Percentiles rank a stretch among this genome's conserved stretches.
Conservation (phyloP, 1,139 yeast genomes). For the Dujonia santamariae region DNA sequence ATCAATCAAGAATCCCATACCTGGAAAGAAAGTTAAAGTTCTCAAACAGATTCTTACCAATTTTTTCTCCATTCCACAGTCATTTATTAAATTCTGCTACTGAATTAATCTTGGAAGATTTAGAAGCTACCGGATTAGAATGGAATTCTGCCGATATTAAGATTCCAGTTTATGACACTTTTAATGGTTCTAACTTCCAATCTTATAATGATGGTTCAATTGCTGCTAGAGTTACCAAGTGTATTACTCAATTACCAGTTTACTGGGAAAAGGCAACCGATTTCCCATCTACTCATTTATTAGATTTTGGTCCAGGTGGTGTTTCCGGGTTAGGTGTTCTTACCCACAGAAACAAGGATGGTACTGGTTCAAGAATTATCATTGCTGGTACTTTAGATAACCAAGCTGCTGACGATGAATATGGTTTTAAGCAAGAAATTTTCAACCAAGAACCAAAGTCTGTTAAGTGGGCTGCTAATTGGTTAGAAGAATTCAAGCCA, state of each 20-base stretch:
- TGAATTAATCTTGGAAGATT: conserved; percentile 62
- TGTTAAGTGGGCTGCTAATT: conserved; percentile 81
- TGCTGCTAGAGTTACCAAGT: conserved; percentile 65
- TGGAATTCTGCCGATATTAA: conserved; percentile 55
- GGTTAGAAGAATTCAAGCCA: conserved; percentile 90
- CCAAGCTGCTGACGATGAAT: conserved; percentile 63
- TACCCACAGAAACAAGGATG: conserved; percentile 97
- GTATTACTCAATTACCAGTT: conserved; percentile 87
- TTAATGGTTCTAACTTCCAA: conserved; percentile 78
- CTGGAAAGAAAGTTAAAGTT: conserved; percentile 91
- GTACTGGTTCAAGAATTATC: conserved; percentile 94
- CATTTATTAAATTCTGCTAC: conserved; percentile 76
- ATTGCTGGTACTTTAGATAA: conserved; percentile 89
- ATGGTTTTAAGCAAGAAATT: conserved; percentile 93
- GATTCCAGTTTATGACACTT: conserved; percentile 92
- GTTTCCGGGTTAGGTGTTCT: conserved; percentile 93
- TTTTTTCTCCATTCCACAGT: conserved; percentile 96
- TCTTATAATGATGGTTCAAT: conserved; percentile 35
- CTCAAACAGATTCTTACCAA: conserved; percentile 91
- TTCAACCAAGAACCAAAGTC: conserved; percentile 67
- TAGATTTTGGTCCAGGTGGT: conserved; percentile 99
- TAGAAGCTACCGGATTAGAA: conserved; percentile 48
- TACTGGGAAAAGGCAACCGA: conserved; percentile 91
- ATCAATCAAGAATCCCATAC: conserved; percentile 90
- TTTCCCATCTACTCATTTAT: conserved; percentile 77